phyloP scores from a whole-genome alignment of 1,284 basidiomycete species.

The Irpex rosettiformis region DNA sequence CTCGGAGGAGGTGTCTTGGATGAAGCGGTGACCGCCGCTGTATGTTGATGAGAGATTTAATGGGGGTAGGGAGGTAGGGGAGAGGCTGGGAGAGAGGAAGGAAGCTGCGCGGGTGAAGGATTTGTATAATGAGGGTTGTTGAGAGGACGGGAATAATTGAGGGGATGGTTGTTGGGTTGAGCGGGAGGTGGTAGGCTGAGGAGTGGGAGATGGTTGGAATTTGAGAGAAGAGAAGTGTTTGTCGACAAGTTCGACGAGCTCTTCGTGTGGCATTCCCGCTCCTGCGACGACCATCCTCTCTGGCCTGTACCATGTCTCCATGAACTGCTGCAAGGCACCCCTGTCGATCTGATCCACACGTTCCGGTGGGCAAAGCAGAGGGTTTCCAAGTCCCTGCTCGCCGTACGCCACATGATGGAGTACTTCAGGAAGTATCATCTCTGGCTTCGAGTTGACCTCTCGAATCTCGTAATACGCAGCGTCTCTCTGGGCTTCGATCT shows the following conservation, averaged over 20 bases:
- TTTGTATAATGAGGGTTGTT: constrained; percentile 52
- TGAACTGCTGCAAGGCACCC: constrained; percentile 61
- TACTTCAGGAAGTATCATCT: constrained; percentile 93
- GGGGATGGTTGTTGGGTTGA: constrained; percentile 33
- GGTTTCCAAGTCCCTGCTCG: constrained; percentile 81
- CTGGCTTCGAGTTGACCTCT: constrained; percentile 87
- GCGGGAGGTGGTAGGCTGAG: constrained; percentile 22
- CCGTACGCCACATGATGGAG: constrained; percentile 86
- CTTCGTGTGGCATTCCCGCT: constrained; percentile 87
- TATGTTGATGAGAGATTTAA: constrained; percentile 60
- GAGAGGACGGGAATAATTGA: constrained; percentile 50
- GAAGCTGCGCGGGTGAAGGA: constrained; percentile 70
- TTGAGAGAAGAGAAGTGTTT: constrained; percentile 81
- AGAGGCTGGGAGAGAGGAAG: constrained; percentile 52
- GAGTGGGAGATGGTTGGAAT: constrained; percentile 29
- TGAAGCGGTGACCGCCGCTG: constrained; percentile 80
- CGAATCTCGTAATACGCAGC: constrained; percentile 93
- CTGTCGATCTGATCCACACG: constrained; percentile 73
- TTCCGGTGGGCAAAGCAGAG: constrained; percentile 85
- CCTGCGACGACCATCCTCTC: constrained; percentile 95
- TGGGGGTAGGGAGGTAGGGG: constrained; percentile 27
- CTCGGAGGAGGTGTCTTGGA: constrained; percentile 49
- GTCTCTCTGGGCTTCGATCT: constrained; percentile 82
- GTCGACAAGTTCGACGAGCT: constrained; percentile 82
- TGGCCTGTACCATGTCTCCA: constrained; percentile 86